Base-by-base conservation (phyloP, 352 stramenopile species). In the Elongisporangium anandrum region DNA sequence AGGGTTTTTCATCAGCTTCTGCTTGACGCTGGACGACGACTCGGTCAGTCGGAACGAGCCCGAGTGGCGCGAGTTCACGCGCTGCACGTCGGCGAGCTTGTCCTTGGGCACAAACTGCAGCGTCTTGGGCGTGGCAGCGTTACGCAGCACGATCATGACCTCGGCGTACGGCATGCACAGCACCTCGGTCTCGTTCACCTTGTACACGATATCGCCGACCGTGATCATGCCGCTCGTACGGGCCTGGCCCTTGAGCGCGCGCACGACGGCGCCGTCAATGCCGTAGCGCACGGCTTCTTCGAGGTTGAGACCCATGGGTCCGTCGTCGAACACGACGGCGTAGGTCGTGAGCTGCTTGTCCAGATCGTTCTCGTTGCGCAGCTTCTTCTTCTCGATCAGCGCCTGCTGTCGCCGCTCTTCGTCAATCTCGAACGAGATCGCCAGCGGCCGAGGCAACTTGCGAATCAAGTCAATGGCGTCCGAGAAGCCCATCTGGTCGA, bases 61-160 rank as follows among this genome's bases (percentile, higher is more conserved):
- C 17, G 82, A 92, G 61, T 92, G 77, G 9, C 85, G 80, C 34
- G 85, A 94, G 58, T 87, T 92, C 50, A 92, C 79, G 26, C 81
- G 83, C 60, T 94, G 85, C 34, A 94, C 82, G 65, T 94, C 85
- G 1, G 79, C 79, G 9, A 94, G 69, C 57, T 92, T 92, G 55
- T 92, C 85, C 55, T 94, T 92, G 2, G 85, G 85, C 13, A 94
- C 84, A 57, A 94, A 94, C 60, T 92, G 83, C 50, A 94, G 61
- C 13, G 82, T 94, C 59, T 88, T 92, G 10, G 85, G 85, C 17
- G 75, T 69, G 12, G 80, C 66, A 38, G 79, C 86, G 29, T 80
- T 77, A 6, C 83, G 82, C 50, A 92, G 70, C 47, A 92, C 73
- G 17, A 80, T 80, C 83, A 95, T 95, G n/a, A 95, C 81, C 52